These are phyloP conservation scores for Astraeus odoratus DNA, from an alignment of 768 basidiomycete species.

Conservation along the genomic window DNA sequence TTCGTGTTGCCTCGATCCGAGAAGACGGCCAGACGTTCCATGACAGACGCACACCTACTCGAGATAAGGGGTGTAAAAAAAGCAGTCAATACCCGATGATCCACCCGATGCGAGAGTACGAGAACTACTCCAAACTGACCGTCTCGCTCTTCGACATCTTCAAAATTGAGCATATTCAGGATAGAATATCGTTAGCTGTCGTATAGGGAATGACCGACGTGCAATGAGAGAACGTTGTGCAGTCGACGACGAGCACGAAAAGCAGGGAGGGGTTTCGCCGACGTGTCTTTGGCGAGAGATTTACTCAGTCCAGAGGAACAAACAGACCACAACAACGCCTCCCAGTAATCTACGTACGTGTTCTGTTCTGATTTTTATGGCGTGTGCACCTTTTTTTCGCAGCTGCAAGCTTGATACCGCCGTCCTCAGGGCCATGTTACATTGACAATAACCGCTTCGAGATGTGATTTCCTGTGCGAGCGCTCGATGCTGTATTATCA, in stretches of 20 bases:
- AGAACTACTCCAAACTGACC: conserved; percentile 50
- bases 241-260: conserved; percentile 13
- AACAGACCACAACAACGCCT: conserved; percentile 3
- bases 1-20: conserved; percentile 95
- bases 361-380: background rate
- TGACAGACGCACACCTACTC: conserved; percentile 81
- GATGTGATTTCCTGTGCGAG: no score
- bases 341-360: conserved; percentile 9
- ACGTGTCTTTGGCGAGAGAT: conserved; percentile 16
- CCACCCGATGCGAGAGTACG: background rate
- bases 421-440: no score
- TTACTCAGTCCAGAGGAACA: conserved; percentile 1
- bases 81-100: background rate
- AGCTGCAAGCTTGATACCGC: no score
- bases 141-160: conserved; percentile 96
- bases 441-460: no score
- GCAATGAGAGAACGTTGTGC: conserved; percentile 33
- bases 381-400: no score
- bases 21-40: conserved; percentile 99
- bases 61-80: conserved; percentile 1
- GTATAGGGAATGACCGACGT: conserved; percentile 21
- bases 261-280: conserved; percentile 21
- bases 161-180: conserved; percentile 70
- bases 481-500: no score
- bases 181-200: conserved; percentile 22